Evolutionary conservation across 768 basidiomycete genomes (phyloP).

Genomic region (Trametes gibbosa): DNA sequence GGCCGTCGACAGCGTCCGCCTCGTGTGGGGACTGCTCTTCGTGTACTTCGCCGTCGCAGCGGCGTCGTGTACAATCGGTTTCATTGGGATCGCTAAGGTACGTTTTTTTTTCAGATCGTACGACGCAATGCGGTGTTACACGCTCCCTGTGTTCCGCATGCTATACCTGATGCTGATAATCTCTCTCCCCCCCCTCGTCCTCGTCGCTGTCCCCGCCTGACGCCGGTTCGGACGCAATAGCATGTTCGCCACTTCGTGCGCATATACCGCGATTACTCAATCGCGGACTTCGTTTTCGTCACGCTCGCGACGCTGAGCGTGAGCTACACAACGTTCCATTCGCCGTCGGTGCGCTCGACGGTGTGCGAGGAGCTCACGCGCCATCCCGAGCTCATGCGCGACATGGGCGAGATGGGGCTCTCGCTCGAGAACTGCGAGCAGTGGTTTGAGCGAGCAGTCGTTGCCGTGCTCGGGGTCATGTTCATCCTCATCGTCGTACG

Average conservation of each 20-base stretch:
- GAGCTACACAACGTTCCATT: conserved; percentile 57
- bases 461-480: conserved; percentile 57
- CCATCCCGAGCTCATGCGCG: conserved; percentile 72
- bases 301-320: conserved; percentile 54
- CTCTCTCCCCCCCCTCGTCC: not conserved
- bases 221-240: conserved; percentile 34
- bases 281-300: conserved; percentile 75
- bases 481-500: conserved; percentile 62
- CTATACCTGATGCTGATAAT: no score
- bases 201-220: not conserved
- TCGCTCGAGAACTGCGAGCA: conserved; percentile 79
- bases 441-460: conserved; percentile 67
- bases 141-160: not conserved
- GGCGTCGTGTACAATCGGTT: conserved; percentile 60
- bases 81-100: conserved; percentile 70
- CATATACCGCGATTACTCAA: conserved; percentile 79
- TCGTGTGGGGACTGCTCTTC: conserved; percentile 61
- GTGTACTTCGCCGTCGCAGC: conserved; percentile 67
- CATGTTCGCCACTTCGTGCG: conserved; percentile 63
- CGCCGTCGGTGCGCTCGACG: conserved; percentile 49
- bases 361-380: conserved; percentile 75
- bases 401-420: conserved; percentile 67
- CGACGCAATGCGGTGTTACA: not conserved
- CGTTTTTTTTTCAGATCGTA: conserved; percentile 15
- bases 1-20: conserved; percentile 40